These are phyloP conservation scores for Sclerotinia minor DNA, from an alignment of 2,329 filamentous ascomycete species.

Conservation along the genomic window DNA sequence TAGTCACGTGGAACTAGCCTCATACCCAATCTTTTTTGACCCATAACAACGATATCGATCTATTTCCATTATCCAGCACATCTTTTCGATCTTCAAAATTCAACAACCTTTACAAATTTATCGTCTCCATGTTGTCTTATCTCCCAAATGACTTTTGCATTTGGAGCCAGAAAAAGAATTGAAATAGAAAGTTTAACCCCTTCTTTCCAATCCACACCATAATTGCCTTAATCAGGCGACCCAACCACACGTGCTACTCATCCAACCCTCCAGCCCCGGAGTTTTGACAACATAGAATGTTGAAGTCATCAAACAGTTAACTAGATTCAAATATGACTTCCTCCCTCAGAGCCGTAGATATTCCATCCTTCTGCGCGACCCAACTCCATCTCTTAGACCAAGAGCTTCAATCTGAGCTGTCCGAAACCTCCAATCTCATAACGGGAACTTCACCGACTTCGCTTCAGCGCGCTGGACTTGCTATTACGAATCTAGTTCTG, in stretches of 20 bases:
- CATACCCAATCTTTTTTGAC: not conserved
- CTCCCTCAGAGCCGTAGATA: constrained; percentile 51
- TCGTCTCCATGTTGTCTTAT: not conserved
- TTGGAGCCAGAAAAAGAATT: not conserved
- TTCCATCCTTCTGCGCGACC: constrained; percentile 66
- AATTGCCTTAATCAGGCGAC: not conserved
- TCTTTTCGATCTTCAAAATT: not conserved
- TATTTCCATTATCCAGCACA: not conserved
- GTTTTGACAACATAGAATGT: no score
- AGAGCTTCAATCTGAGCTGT: constrained; percentile 72
- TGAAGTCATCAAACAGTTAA: not conserved
- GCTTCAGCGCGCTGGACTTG: constrained; percentile 75
- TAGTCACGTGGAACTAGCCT: not conserved
- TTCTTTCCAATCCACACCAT: not conserved
- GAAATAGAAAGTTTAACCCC: not conserved
- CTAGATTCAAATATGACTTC: constrained; percentile 28
- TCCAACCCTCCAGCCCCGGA: not conserved
- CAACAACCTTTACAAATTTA: not conserved
- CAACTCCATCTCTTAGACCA: constrained; percentile 70
- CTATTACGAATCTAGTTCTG: constrained; percentile 73
- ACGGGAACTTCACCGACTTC: constrained; percentile 65
- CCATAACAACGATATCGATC: not conserved
- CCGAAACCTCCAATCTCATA: constrained; percentile 67
- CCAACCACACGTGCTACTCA: constrained; percentile 6
- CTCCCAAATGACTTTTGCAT: not conserved